These are phyloP conservation scores for Corylus heterophylla DNA, from an alignment of 306 rosid species.

Conservation along the genomic window DNA sequence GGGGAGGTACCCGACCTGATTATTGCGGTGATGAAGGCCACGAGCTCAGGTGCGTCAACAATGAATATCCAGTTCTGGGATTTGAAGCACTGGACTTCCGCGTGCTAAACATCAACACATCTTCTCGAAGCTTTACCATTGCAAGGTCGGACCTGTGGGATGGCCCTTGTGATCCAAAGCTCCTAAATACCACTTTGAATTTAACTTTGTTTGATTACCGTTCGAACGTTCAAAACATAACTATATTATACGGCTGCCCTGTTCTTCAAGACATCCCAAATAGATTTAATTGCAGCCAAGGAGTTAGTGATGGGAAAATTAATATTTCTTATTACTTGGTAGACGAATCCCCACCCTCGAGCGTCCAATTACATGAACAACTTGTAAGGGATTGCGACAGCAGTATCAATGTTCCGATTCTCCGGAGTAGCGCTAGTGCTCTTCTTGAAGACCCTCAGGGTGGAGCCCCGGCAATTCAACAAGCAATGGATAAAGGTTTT, in stretches of 20 bases:
- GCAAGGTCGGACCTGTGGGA: slow-evolving; percentile 38
- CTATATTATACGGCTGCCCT: slow-evolving; percentile 32
- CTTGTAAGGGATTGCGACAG: background rate
- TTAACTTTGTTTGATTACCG: slow-evolving; percentile 23
- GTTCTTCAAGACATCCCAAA: fast-evolving
- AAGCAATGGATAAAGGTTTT: background rate
- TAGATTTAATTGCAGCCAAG: slow-evolving; percentile 11
- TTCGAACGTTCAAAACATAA: slow-evolving; percentile 13
- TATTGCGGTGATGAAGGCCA: slow-evolving; percentile 42
- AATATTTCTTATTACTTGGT: background rate
- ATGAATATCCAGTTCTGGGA: slow-evolving; percentile 12
- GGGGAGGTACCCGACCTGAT: slow-evolving; percentile 20
- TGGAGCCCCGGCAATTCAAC: background rate
- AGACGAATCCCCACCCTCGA: background rate
- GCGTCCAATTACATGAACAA: background rate
- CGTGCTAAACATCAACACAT: slow-evolving; percentile 2
- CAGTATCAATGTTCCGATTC: background rate
- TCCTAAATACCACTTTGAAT: slow-evolving; percentile 24
- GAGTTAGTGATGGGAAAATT: fast-evolving
- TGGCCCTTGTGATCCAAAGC: slow-evolving; percentile 17
- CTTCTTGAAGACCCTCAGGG: background rate
- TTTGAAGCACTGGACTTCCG: slow-evolving; percentile 28
- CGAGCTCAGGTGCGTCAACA: slow-evolving; percentile 33
- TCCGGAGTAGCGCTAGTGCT: background rate
- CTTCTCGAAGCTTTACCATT: slow-evolving; percentile 18